Evolutionary conservation across 495 filamentous ascomycete species (phyloP).

Genomic region (Neurospora africana): DNA sequence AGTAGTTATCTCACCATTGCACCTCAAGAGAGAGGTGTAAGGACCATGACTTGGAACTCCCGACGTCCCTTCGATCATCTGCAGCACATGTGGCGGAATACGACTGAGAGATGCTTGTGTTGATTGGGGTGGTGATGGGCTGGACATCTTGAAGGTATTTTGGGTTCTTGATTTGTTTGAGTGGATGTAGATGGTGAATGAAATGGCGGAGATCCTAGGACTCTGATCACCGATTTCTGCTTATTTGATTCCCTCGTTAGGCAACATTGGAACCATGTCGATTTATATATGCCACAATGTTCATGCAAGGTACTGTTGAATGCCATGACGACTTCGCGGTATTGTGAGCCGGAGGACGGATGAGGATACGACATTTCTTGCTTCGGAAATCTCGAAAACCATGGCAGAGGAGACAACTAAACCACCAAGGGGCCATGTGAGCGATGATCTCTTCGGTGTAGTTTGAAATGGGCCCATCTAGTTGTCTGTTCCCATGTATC

Average conservation of each 20-base stretch:
- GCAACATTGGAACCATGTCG: accelerated
- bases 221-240: not conserved
- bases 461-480: not conserved
- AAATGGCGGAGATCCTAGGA: not conserved
- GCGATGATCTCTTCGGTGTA: not conserved
- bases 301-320: not conserved
- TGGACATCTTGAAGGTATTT: not conserved
- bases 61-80: not conserved
- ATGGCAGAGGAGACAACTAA: not conserved
- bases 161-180: not conserved
- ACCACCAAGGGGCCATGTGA: not conserved
- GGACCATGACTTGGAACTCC: not conserved
- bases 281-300: not conserved
- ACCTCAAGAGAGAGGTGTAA: not conserved
- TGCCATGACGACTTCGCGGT: not conserved
- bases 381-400: not conserved
- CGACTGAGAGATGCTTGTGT: not conserved
- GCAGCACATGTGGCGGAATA: not conserved
- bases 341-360: not conserved
- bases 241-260: accelerated
- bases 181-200: not conserved
- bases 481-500: not conserved
- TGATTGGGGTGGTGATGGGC: not conserved
- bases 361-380: not conserved
- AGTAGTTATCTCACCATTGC: not conserved